These are phyloP conservation scores for Edaphochlamys debaryana DNA, from an alignment of 139 green algal genomes.

Conservation along the genomic window DNA sequence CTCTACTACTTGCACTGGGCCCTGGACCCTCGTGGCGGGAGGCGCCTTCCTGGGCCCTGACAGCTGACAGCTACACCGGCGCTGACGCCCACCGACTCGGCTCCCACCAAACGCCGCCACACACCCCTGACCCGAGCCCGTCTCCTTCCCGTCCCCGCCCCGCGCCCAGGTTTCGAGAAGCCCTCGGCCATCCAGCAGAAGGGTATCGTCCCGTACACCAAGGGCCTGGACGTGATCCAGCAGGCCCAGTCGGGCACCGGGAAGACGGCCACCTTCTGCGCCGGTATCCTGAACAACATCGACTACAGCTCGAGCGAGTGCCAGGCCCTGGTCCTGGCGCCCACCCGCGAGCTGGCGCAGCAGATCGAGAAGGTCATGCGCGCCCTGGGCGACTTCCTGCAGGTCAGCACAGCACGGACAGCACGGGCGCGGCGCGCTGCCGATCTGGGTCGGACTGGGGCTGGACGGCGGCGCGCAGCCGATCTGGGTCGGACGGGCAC, in stretches of 20 bases:
- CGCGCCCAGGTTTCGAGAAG: slow-evolving; percentile 96
- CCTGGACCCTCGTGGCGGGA: too few species aligned
- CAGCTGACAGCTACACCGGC: too few species aligned
- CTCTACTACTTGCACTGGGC: too few species aligned
- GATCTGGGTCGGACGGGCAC: too few species aligned
- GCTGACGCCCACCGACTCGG: too few species aligned
- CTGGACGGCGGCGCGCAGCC: too few species aligned
- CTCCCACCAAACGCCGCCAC: too few species aligned
- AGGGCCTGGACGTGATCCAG: slow-evolving; percentile 98
- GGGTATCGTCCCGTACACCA: slow-evolving; percentile 98
- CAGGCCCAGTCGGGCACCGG: slow-evolving; percentile 99
- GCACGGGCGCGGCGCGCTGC: too few species aligned
- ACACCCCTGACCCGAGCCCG: too few species aligned
- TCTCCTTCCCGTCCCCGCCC: background rate
- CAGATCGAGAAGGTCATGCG: slow-evolving; percentile 99
- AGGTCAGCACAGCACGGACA: slow-evolving; percentile 36
- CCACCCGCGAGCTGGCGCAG: slow-evolving; percentile 98
- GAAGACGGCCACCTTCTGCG: slow-evolving; percentile 99
- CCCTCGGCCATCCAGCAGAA: slow-evolving; percentile 99
- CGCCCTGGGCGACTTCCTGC: slow-evolving; percentile 97
- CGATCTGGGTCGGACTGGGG: too few species aligned
- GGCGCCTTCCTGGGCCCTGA: too few species aligned
- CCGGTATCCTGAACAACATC: slow-evolving; percentile 97
- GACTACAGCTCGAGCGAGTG: slow-evolving; percentile 94
- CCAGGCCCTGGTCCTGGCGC: slow-evolving; percentile 97